Conservation (phyloP, 352 stramenopile genomes). For the Globisporangium apiculatum region DNA sequence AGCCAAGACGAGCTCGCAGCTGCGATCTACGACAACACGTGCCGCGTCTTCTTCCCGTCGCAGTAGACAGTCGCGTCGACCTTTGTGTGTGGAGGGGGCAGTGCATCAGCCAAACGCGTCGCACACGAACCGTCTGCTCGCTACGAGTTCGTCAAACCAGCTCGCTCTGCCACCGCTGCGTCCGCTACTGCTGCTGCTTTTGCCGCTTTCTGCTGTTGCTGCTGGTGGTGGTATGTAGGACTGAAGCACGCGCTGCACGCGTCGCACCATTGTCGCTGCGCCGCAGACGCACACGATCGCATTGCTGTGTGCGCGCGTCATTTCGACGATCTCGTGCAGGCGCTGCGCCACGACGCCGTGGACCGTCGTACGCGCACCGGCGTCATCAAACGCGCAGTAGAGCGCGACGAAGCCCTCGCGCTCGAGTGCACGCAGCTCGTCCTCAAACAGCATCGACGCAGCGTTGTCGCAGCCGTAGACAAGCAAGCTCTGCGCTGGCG, state of each 20-base stretch:
- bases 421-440: slow-evolving; percentile 28
- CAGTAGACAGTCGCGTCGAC: not conserved
- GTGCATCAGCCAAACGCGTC: not conserved
- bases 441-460: slow-evolving; percentile 24
- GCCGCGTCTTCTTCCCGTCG: slow-evolving; percentile 60
- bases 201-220: not conserved
- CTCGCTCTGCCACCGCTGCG: not conserved
- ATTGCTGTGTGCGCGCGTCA: not conserved
- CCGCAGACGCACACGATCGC: slow-evolving; percentile 11
- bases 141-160: slow-evolving; percentile 10
- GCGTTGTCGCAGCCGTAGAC: slow-evolving; percentile 23
- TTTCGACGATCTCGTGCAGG: slow-evolving; percentile 8
- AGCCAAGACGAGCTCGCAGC: slow-evolving; percentile 34
- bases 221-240: not conserved
- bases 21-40: slow-evolving; percentile 50
- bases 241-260: slow-evolving; percentile 6
- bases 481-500: slow-evolving; percentile 19
- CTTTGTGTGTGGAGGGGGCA: no score
- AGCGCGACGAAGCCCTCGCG: slow-evolving; percentile 20
- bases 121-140: slow-evolving; percentile 2
- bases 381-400: slow-evolving; percentile 15
- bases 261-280: slow-evolving; percentile 3
- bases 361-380: slow-evolving; percentile 3
- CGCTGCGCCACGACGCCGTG: slow-evolving; percentile 18
- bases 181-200: not conserved